phyloP scores from a whole-genome alignment of 225 moss, liverwort and hornwort species.

The Pseudoscleropodium purum region DNA sequence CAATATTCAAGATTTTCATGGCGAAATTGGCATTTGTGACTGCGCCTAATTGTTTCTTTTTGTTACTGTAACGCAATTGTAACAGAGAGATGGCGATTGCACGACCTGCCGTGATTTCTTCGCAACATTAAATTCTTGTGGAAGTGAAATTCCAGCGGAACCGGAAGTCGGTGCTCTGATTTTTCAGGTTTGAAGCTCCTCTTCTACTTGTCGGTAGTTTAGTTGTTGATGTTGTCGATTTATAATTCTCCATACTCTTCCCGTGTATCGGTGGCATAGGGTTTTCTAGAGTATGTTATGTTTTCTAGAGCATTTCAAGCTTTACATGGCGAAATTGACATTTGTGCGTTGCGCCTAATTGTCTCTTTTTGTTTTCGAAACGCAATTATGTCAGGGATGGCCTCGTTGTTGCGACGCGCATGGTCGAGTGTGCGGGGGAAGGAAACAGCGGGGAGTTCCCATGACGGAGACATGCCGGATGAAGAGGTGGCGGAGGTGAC shows the following conservation, averaged over 20 bases:
- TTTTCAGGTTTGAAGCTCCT: background rate
- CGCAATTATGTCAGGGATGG: background rate
- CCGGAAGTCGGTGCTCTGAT: background rate
- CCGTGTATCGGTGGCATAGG: background rate
- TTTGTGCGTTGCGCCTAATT: background rate
- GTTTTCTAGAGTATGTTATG: background rate
- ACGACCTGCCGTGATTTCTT: background rate
- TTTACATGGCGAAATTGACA: background rate
- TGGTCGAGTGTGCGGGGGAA: constrained; percentile 19
- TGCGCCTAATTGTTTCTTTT: background rate
- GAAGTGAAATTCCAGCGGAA: background rate
- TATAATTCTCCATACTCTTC: background rate
- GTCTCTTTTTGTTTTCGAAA: background rate
- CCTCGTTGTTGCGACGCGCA: constrained; percentile 22
- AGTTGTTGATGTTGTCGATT: background rate
- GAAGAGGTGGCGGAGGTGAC: background rate
- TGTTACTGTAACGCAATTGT: background rate
- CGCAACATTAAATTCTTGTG: background rate
- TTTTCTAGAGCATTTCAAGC: background rate
- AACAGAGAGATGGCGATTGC: background rate
- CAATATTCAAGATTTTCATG: background rate
- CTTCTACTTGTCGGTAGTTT: background rate
- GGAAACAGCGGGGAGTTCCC: background rate
- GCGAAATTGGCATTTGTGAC: no score
- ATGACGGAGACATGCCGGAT: background rate